Evolutionary conservation across 176 grass and related monocot genomes (phyloP).

Genomic region (Aegilops tauschii): DNA sequence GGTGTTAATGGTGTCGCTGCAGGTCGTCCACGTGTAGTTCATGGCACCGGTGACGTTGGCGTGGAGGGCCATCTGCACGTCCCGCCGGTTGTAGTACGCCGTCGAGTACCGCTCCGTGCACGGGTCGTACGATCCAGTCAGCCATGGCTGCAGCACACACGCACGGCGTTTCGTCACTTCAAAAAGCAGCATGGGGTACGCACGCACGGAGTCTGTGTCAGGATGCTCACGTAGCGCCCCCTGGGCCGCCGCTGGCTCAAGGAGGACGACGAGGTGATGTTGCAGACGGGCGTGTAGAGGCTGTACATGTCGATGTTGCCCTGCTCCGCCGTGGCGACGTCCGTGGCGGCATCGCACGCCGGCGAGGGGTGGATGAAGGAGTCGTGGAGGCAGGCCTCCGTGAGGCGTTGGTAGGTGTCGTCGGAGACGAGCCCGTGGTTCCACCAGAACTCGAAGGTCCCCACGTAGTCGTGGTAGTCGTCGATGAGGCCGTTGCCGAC

Average conservation of each 20-base stretch:
- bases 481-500: constrained; percentile 54
- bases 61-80: background rate
- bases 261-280: background rate
- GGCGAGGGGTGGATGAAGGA: constrained; percentile 3
- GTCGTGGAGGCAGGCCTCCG: constrained; percentile 28
- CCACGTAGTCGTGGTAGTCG: constrained; percentile 23
- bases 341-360: background rate
- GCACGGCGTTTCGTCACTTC: background rate
- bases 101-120: background rate
- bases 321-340: constrained; percentile 14
- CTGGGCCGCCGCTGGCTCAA: background rate
- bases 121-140: background rate
- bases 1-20: background rate
- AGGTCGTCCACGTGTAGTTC: background rate
- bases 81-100: background rate
- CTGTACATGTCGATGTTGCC: constrained; percentile 46
- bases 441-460: constrained; percentile 58
- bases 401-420: constrained; percentile 16
- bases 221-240: constrained; percentile 24
- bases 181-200: background rate
- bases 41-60: background rate
- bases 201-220: background rate
- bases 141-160: background rate
- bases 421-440: constrained; percentile 57
- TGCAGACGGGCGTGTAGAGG: constrained; percentile 46